phyloP scores from a whole-genome alignment of 306 rosid genomes.

The Phaseolus lunatus region DNA sequence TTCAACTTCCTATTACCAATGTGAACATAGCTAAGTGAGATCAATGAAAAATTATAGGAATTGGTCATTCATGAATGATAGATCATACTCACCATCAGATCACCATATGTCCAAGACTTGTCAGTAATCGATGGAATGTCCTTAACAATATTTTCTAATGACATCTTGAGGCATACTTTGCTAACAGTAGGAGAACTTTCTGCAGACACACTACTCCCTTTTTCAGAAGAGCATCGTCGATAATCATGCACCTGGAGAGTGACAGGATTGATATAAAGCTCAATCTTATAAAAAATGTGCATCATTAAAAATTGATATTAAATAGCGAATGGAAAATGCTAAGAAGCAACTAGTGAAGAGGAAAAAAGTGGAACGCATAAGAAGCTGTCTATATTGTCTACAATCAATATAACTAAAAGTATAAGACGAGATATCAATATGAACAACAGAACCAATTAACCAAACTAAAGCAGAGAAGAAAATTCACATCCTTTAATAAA shows the following conservation, averaged over 20 bases:
- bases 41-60: constrained; percentile 40
- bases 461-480: constrained; percentile 33
- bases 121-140: constrained; percentile 87
- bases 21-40: constrained; percentile 40
- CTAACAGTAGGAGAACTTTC: constrained; percentile 65
- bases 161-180: constrained; percentile 83
- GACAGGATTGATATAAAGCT: constrained; percentile 39
- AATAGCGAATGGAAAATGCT: constrained; percentile 32
- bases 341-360: constrained; percentile 7
- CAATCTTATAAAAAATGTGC: constrained; percentile 34
- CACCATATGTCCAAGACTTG: constrained; percentile 96
- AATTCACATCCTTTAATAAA: neutral
- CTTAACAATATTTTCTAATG: constrained; percentile 95
- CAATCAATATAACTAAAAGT: constrained; percentile 4
- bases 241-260: constrained; percentile 82
- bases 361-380: constrained; percentile 17
- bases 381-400: neutral
- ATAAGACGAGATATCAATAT: neutral
- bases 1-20: constrained; percentile 78
- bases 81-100: constrained; percentile 80
- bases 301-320: constrained; percentile 17
- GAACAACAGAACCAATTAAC: constrained; percentile 9
- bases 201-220: constrained; percentile 58
- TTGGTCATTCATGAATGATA: constrained; percentile 34
- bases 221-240: constrained; percentile 71